These are phyloP conservation scores for Amauroascus verrucosus DNA, from an alignment of 2,329 filamentous ascomycete species.

Conservation along the genomic window DNA sequence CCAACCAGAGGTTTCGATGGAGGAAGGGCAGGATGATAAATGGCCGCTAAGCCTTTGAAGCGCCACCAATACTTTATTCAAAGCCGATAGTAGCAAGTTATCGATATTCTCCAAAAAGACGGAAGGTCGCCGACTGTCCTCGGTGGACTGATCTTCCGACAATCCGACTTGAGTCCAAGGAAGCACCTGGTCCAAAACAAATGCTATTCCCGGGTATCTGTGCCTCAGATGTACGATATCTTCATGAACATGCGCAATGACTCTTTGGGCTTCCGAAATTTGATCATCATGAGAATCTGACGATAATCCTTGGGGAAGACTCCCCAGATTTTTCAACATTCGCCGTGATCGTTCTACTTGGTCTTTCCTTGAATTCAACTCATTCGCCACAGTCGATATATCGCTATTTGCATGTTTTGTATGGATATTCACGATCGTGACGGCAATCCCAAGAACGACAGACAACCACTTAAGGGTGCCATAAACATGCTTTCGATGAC, in stretches of 20 bases:
- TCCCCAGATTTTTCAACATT: slow-evolving; percentile 36
- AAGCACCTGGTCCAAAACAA: slow-evolving; percentile 55
- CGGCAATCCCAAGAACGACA: slow-evolving; percentile 54
- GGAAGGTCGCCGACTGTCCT: slow-evolving; percentile 5
- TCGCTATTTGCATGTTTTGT: slow-evolving; percentile 50
- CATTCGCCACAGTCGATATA: slow-evolving; percentile 37
- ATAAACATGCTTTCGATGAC: slow-evolving; percentile 19
- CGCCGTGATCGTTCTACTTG: slow-evolving; percentile 39
- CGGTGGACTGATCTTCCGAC: slow-evolving; percentile 14
- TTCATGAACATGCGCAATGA: slow-evolving; percentile 24
- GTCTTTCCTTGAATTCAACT: slow-evolving; percentile 43
- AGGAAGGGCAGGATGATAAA: slow-evolving; percentile 45
- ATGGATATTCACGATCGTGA: slow-evolving; percentile 56
- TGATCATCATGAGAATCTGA: slow-evolving; percentile 25
- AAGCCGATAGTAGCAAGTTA: slow-evolving; percentile 50
- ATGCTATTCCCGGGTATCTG: slow-evolving; percentile 50
- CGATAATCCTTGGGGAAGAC: slow-evolving; percentile 44
- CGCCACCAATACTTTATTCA: slow-evolving; percentile 67
- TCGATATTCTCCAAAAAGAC: slow-evolving; percentile 42
- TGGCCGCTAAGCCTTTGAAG: slow-evolving; percentile 60
- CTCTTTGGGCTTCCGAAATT: slow-evolving; percentile 22
- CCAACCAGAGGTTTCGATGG: slow-evolving; percentile 55
- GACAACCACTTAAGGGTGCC: slow-evolving; percentile 50
- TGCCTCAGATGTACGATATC: slow-evolving; percentile 39
- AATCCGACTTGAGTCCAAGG: slow-evolving; percentile 48